Base-by-base conservation (phyloP, 2,329 filamentous ascomycete species). In the Cladosporium sp. region DNA sequence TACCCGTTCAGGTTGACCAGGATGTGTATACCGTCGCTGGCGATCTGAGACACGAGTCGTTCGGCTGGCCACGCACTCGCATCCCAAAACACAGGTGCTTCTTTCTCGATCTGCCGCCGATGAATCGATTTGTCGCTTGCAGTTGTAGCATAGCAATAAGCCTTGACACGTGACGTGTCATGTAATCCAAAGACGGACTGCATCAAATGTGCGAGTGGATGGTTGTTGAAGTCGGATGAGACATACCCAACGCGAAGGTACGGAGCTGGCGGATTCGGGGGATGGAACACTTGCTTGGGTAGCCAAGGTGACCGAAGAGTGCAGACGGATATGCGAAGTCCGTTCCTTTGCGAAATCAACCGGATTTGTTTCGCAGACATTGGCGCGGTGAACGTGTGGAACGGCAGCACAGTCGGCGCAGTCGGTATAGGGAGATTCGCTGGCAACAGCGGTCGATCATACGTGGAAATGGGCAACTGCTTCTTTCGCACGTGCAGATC, bases 141-240 rank as follows among this genome's bases (percentile, higher is more conserved):
- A 0, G 95, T 98, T 1, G 95, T 99, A 14, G 95, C 95, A 76
- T 99, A 99, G 77, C 95, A 99, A 74, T 93, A 93, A 0, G 95
- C 94, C 71, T 90, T 91, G 18, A 92, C 91, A 29, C 89, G 87
- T 28, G 77, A 78, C 0, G 84, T 84, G 72, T 97, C 83, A 75
- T 99, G 95, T 66, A 98, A 84, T 0, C 95, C 95, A 78, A 99
- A 99, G 6, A 98, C 93, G 1, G 95, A 98, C 80, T 99, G 95
- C 95, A 99, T 99, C 64, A 99, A 78, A 80, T 99, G 95, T 28
- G 95, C 95, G 37, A 99, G 82, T 4, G 95, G 95, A 75, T 99
- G 95, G 72, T 99, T 99, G 75, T 99, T 99, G 80, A 99, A 99
- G 78, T 99, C 95, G 0, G 95, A 98, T 3, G 95, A 98, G 44